Evolutionary conservation across 176 grass and related monocot genomes (phyloP).

Genomic region (Calamus simplicifolius): DNA sequence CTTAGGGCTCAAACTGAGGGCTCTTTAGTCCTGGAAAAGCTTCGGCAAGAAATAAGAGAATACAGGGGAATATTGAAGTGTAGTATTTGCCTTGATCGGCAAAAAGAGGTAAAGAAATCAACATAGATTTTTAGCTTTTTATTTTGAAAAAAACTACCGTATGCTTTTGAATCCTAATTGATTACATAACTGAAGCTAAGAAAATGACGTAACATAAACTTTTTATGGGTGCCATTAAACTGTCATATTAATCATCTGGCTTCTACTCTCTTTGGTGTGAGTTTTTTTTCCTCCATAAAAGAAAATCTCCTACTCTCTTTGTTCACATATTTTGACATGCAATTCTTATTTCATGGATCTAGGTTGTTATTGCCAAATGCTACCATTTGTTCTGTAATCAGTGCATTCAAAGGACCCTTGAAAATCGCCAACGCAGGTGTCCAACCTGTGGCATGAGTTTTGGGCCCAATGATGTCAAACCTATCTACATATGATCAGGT

Average conservation of each 20-base stretch:
- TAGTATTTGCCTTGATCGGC: slow-evolving; percentile 50
- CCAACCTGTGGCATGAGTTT: slow-evolving; percentile 71
- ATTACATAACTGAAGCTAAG: no score
- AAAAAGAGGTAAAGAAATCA: slow-evolving; percentile 65
- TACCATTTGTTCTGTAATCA: slow-evolving; percentile 83
- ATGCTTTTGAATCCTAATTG: no score
- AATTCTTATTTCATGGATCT: slow-evolving; percentile 3
- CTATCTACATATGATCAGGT: slow-evolving; percentile 73
- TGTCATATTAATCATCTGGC: no score
- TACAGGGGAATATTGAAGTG: slow-evolving; percentile 88
- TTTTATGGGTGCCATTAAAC: no score
- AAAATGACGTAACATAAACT: no score
- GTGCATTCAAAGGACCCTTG: slow-evolving; percentile 56
- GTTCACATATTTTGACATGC: neutral
- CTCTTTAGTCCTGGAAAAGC: slow-evolving; percentile 52
- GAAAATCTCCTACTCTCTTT: no score
- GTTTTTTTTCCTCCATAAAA: no score
- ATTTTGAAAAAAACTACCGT: no score
- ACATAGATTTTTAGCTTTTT: no score
- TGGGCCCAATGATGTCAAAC: slow-evolving; percentile 74
- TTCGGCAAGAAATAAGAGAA: slow-evolving; percentile 63
- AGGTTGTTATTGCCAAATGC: slow-evolving; percentile 90
- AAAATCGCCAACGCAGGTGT: slow-evolving; percentile 62
- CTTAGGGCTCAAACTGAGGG: slow-evolving; percentile 49
- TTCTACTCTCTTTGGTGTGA: no score